A percentile compares a stretch with the other conserved stretches of the same genome.
phyloP scores from a whole-genome alignment of 176 grass and related monocot genomes.

The Oryza glumipatula region DNA sequence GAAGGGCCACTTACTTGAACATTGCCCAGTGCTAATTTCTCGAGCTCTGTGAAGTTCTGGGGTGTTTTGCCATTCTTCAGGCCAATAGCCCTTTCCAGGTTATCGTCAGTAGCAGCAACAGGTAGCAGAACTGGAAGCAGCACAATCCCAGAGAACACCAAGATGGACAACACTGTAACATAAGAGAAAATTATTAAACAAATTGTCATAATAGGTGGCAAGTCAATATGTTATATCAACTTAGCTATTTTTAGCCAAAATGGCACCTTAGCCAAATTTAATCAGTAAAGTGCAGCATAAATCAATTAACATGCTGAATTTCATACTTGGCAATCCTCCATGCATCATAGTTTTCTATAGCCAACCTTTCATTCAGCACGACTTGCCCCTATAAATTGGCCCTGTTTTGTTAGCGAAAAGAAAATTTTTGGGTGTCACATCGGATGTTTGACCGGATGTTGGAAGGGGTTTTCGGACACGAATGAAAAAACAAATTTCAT shows the following conservation, averaged over 20 bases:
- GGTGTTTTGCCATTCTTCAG: neutral
- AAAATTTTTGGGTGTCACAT: too few relatives aligned
- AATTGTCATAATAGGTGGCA: neutral
- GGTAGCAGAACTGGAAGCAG: conserved; percentile 84
- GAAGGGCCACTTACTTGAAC: conserved; percentile 52
- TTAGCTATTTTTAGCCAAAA: neutral
- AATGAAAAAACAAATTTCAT: too few relatives aligned
- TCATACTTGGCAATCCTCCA: neutral
- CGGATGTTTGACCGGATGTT: too few relatives aligned
- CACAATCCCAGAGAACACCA: conserved; percentile 70
- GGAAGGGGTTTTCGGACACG: too few relatives aligned
- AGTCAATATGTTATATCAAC: neutral
- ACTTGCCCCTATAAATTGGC: neutral
- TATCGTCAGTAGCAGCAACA: conserved; percentile 65
- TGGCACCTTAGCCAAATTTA: neutral
- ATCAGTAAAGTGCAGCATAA: neutral
- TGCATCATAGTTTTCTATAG: neutral
- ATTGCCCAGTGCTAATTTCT: conserved; percentile 81
- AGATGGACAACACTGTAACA: conserved; percentile 77
- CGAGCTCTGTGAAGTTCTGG: conserved; percentile 44
- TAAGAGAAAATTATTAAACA: conserved; percentile 3
- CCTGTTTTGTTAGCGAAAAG: too few relatives aligned
- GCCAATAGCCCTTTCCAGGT: neutral
- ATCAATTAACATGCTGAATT: conserved; percentile 14
- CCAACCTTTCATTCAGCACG: neutral